Percentiles rank a stretch among this genome's conserved stretches.
Evolutionary conservation across 768 basidiomycete species (phyloP).

Genomic region (Phaffia tasmanica): DNA sequence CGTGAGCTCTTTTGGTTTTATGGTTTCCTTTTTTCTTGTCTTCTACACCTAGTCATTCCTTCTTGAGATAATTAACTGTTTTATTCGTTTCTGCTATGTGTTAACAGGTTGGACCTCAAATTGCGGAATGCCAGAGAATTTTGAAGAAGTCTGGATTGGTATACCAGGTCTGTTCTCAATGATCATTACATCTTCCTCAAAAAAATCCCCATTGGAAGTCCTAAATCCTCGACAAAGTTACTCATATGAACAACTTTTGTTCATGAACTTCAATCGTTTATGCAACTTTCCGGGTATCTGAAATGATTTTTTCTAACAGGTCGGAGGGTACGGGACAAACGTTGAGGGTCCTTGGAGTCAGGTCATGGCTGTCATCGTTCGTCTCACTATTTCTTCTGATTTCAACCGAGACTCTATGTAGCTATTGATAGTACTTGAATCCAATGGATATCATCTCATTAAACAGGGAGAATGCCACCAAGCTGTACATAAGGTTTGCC

Average conservation of each 20-base stretch:
- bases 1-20: conserved; percentile 37
- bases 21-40: conserved; percentile 16
- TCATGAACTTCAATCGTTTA: conserved; percentile 68
- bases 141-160: conserved; percentile 71
- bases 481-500: too few relatives aligned
- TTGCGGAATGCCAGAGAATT: conserved; percentile 54
- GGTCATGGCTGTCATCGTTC: conserved; percentile 63
- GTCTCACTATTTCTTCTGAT: not conserved
- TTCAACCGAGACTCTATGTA: not conserved
- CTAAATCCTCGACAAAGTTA: not conserved
- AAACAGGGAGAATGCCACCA: not conserved
- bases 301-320: not conserved
- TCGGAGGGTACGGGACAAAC: conserved; percentile 11
- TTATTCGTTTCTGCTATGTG: too few relatives aligned
- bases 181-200: not conserved
- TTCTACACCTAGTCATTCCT: too few relatives aligned
- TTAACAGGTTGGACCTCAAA: conserved; percentile 32
- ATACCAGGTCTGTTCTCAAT: conserved; percentile 51
- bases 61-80: too few relatives aligned
- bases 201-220: conserved; percentile 11
- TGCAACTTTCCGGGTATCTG: not conserved
- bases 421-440: conserved; percentile 32
- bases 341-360: conserved; percentile 71
- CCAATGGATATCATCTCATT: conserved; percentile 18
- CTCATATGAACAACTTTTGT: conserved; percentile 57